These are phyloP conservation scores for Talaromyces islandicus DNA, from an alignment of 2,329 filamentous ascomycete genomes.

Conservation along the genomic window DNA sequence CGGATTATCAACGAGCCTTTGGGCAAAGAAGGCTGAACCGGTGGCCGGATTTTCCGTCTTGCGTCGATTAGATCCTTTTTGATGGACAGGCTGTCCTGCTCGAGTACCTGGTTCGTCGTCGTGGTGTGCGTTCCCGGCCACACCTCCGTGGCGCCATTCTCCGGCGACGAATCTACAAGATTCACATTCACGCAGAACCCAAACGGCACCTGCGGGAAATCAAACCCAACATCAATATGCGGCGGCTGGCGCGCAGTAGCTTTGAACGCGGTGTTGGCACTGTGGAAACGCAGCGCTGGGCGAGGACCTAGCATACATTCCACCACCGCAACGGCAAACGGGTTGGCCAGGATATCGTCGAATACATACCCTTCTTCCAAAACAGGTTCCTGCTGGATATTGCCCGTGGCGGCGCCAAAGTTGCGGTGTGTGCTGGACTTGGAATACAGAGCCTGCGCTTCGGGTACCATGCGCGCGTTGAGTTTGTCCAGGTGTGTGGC, in stretches of 20 bases:
- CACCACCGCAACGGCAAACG: slow-evolving; percentile 30
- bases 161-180: slow-evolving; percentile 38
- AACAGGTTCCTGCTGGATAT: slow-evolving; percentile 39
- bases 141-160: slow-evolving; percentile 47
- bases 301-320: slow-evolving; percentile 34
- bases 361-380: slow-evolving; percentile 28
- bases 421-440: slow-evolving; percentile 20
- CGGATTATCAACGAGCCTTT: slow-evolving; percentile 43
- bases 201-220: slow-evolving; percentile 45
- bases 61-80: slow-evolving; percentile 25
- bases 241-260: slow-evolving; percentile 34
- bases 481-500: slow-evolving; percentile 26
- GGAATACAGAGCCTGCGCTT: slow-evolving; percentile 27
- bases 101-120: slow-evolving; percentile 21
- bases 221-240: slow-evolving; percentile 40
- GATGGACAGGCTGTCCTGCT: slow-evolving; percentile 20
- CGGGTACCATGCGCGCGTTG: slow-evolving; percentile 21
- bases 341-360: slow-evolving; percentile 34
- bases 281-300: slow-evolving; percentile 32
- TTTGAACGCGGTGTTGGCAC: slow-evolving; percentile 35
- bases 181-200: slow-evolving; percentile 44
- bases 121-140: slow-evolving; percentile 47
- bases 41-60: slow-evolving; percentile 26
- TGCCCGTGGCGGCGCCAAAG: slow-evolving; percentile 25
- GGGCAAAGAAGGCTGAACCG: slow-evolving; percentile 35